Base-by-base conservation (phyloP, 805 yeast genomes). In the Cyberlindnera mycetangii region DNA sequence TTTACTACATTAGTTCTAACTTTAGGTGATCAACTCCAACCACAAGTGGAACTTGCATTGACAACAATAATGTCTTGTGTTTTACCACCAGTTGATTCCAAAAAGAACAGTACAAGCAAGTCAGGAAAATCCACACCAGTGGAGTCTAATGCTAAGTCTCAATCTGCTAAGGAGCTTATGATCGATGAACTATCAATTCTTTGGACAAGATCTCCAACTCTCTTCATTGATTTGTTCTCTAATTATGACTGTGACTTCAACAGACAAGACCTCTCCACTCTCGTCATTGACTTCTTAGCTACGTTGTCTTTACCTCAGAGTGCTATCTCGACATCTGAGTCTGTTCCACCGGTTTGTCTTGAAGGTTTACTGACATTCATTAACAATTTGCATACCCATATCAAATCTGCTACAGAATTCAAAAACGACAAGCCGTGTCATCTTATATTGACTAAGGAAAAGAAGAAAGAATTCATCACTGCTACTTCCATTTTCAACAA, bases 241-340 rank as follows among this genome's bases (percentile, higher is more conserved):
- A 83, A 82, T 45, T 93, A 81, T 61, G 99, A 93, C 62, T 92
- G 98, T 65, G 92, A 89, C 59, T 81, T 89, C 52, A 95, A 89
- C 48, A 79, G 92, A 52, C 74, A 83, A 2, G 97, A 93, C 60
- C 66, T 95, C 44, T 75, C 92, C 14, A 75, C 75, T 18, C 76
- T 79, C 31, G 67, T 87, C 21, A 62, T 93, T 33, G 84, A 84
- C 37, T 77, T 84, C 37, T 71, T 93, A 42, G 81, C 95, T 42
- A 77, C 84, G 41, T 69, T 89, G 25, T 83, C 97, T 0, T 75
- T 88, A 35, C 95, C 98, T 0, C 96, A 89, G 58, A 77, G 92
- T 10, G 95, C 97, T 0, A 55, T 74, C 9, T 70, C 75, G 54
- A 83, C 95, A 0, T 86, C 96, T 0, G 87, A 85, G 32, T 83